Percentiles rank a stretch among this genome's conserved stretches.
Evolutionary conservation across 345 rosid species (phyloP).

Genomic region (Excoecaria agallocha): DNA sequence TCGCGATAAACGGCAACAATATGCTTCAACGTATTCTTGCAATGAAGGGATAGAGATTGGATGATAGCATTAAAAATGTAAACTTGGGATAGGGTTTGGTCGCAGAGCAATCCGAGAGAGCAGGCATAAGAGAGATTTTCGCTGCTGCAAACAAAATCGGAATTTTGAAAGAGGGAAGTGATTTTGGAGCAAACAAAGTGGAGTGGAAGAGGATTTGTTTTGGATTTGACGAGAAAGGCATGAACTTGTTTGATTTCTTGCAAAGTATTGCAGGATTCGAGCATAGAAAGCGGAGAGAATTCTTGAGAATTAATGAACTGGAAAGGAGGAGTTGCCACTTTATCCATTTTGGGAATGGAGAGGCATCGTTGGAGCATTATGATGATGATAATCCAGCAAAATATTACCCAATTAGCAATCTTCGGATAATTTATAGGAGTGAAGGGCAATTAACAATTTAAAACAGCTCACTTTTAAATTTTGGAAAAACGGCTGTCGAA

Average conservation of each 20-base stretch:
- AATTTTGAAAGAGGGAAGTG: background rate
- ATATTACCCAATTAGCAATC: no score
- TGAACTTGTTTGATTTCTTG: slow-evolving; percentile 39
- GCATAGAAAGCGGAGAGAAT: slow-evolving; percentile 13
- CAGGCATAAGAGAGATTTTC: slow-evolving; percentile 24
- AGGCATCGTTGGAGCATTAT: background rate
- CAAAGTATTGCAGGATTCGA: slow-evolving; percentile 33
- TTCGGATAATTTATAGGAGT: no score
- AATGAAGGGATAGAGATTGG: slow-evolving; percentile 25
- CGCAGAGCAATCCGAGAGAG: slow-evolving; percentile 16
- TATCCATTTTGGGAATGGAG: background rate
- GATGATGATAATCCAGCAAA: background rate
- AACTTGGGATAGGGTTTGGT: slow-evolving; percentile 14
- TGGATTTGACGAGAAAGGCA: slow-evolving; percentile 32
- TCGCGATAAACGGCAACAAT: slow-evolving; percentile 26
- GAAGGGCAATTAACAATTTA: no score
- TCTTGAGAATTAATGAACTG: background rate
- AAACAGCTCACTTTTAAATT: no score
- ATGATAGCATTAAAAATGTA: slow-evolving; percentile 36
- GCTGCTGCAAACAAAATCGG: slow-evolving; percentile 4
- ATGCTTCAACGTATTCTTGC: slow-evolving; percentile 15
- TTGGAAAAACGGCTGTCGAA: no score
- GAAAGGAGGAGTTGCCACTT: background rate
- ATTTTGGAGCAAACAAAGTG: slow-evolving; percentile 24
- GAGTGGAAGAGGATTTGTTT: slow-evolving; percentile 16